A percentile compares a stretch with the other conserved stretches of the same genome.
Evolutionary conservation across 2,329 filamentous ascomycete genomes (phyloP).

Genomic region (Neophaeococcomyces mojaviensis): DNA sequence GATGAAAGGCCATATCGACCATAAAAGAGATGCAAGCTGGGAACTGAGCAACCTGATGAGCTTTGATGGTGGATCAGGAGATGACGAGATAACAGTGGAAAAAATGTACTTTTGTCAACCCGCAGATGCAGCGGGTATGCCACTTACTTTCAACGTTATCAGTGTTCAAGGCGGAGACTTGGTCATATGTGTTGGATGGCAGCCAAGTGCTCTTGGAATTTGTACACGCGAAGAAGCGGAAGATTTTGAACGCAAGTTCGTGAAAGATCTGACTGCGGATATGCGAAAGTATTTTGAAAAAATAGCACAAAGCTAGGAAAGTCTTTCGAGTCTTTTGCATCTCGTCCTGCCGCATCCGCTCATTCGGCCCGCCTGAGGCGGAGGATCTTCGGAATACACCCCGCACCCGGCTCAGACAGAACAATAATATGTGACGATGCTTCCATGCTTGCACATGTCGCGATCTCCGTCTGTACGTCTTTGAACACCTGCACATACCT

Average conservation of each 20-base stretch:
- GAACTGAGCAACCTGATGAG: constrained; percentile 41
- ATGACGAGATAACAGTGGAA: constrained; percentile 21
- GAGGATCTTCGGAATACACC: neutral
- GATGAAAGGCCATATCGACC: constrained; percentile 32
- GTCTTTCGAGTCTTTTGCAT: neutral
- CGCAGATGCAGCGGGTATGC: constrained; percentile 31
- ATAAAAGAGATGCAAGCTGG: constrained; percentile 34
- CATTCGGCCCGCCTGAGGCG: neutral
- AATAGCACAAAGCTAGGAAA: neutral
- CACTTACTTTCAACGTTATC: constrained; percentile 37
- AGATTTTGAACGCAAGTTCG: neutral
- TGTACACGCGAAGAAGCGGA: neutral
- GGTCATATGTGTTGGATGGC: constrained; percentile 37
- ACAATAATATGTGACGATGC: no score
- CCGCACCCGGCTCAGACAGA: neutral
- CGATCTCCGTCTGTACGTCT: no score
- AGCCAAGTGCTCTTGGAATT: constrained; percentile 33
- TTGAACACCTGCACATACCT: neutral
- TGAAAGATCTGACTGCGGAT: neutral
- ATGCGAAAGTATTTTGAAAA: neutral
- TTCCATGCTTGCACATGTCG: no score
- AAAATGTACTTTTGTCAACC: constrained; percentile 41
- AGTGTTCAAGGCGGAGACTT: constrained; percentile 34
- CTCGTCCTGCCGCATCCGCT: neutral
- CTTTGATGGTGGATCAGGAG: constrained; percentile 24